These are phyloP conservation scores for Mercurialis annua DNA, from an alignment of 345 rosid genomes.

Conservation along the genomic window DNA sequence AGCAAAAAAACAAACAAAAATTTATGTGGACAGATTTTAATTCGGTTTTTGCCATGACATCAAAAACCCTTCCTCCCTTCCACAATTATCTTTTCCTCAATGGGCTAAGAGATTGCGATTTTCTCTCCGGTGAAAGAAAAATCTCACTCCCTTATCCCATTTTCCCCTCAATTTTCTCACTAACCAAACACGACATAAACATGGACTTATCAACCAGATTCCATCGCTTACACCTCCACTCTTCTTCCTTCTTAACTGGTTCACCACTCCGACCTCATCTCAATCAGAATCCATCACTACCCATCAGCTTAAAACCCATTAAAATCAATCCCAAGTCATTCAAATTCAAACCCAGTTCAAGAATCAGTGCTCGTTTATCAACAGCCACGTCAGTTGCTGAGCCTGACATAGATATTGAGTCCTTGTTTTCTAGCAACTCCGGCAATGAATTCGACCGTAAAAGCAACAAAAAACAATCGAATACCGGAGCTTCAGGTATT, in stretches of 20 bases:
- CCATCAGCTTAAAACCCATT: conserved; percentile 24
- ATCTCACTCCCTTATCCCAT: not conserved
- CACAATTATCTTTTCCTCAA: not conserved
- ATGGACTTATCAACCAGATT: conserved; percentile 64
- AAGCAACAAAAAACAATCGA: conserved; percentile 36
- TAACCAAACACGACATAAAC: conserved; percentile 39
- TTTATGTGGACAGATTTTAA: not conserved
- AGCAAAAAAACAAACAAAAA: not conserved
- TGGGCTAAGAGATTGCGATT: not conserved
- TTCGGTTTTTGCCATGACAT: not conserved
- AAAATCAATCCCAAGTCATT: conserved; percentile 1
- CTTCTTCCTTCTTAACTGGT: conserved; percentile 41
- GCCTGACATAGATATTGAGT: conserved; percentile 55
- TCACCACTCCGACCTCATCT: conserved; percentile 36
- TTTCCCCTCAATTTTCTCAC: conserved; percentile 3
- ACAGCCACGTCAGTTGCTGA: conserved; percentile 45
- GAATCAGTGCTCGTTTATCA: conserved; percentile 42
- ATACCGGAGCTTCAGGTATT: conserved; percentile 61
- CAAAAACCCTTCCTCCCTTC: not conserved
- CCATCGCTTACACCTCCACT: conserved; percentile 56
- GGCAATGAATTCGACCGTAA: conserved; percentile 34
- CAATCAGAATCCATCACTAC: conserved; percentile 1
- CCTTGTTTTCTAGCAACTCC: conserved; percentile 49
- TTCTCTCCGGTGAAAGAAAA: too few relatives aligned
- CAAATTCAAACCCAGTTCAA: conserved; percentile 17